Percentiles rank a stretch among this genome's conserved stretches.
Evolutionary conservation across 1,284 basidiomycete species (phyloP).

Genomic region (Melampsora americana): DNA sequence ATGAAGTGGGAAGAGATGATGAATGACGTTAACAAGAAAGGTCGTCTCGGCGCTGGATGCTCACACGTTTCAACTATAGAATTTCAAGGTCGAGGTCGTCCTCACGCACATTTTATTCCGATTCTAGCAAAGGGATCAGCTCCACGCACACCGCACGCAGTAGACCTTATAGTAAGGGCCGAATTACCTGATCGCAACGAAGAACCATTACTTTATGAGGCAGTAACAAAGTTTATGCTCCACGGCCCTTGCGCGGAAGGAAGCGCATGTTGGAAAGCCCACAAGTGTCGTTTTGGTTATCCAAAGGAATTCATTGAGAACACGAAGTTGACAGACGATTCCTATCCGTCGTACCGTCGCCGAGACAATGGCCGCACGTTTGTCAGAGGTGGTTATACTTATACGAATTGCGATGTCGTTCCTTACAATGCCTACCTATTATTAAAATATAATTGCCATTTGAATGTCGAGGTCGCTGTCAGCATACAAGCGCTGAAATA

Average conservation of each 20-base stretch:
- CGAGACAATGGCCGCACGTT: neutral
- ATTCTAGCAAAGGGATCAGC: neutral
- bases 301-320: neutral
- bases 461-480: neutral
- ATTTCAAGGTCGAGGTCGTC: neutral
- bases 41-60: neutral
- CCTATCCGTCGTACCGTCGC: neutral
- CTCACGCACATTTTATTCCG: neutral
- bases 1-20: neutral
- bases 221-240: neutral
- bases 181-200: neutral
- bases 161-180: neutral
- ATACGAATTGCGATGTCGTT: neutral
- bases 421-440: neutral
- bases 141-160: neutral
- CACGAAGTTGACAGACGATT: neutral
- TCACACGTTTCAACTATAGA: neutral
- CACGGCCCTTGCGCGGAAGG: neutral
- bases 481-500: neutral
- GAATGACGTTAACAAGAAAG: neutral
- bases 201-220: neutral
- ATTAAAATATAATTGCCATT: neutral
- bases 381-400: neutral
- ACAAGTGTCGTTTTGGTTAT: neutral
- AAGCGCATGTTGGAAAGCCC: neutral